Evolutionary conservation across 139 green algal species (phyloP).

Genomic region (Ettlia oleoabundans): DNA sequence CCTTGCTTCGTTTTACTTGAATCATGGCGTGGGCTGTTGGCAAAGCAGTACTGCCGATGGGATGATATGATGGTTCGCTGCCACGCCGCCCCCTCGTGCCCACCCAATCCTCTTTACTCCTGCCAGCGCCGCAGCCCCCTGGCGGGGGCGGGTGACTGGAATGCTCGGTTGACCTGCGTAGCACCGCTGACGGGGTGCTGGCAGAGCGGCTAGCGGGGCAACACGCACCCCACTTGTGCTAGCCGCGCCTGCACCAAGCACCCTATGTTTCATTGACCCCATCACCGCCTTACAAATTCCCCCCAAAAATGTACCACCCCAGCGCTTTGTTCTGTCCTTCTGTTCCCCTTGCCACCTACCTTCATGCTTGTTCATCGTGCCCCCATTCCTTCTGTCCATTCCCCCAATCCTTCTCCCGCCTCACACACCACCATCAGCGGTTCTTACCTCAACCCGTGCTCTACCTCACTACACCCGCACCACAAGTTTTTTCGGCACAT

Average conservation of each 20-base stretch:
- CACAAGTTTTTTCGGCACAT: no score
- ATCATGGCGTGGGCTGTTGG: not conserved
- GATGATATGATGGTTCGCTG: no score
- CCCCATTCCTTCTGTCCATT: no score
- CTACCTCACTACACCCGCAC: no score
- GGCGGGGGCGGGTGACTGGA: not conserved
- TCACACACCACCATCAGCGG: no score
- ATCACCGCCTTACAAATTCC: not conserved
- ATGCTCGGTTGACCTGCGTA: not conserved
- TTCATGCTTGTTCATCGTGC: no score
- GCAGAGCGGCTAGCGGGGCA: not conserved
- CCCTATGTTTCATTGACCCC: slow-evolving; percentile 3
- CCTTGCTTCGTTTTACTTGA: not conserved
- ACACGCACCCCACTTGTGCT: no score
- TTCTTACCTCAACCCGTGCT: no score
- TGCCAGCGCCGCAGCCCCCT: not conserved
- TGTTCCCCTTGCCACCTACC: no score
- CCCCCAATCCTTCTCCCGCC: no score
- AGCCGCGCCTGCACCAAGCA: not conserved
- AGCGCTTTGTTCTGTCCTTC: no score
- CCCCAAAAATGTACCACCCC: not conserved
- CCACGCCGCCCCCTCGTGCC: not conserved
- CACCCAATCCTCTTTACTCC: not conserved
- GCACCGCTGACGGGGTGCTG: not conserved
- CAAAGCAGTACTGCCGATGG: not conserved